Conservation (phyloP, 2,329 filamentous ascomycete genomes). For the Paraphoma sp. region DNA sequence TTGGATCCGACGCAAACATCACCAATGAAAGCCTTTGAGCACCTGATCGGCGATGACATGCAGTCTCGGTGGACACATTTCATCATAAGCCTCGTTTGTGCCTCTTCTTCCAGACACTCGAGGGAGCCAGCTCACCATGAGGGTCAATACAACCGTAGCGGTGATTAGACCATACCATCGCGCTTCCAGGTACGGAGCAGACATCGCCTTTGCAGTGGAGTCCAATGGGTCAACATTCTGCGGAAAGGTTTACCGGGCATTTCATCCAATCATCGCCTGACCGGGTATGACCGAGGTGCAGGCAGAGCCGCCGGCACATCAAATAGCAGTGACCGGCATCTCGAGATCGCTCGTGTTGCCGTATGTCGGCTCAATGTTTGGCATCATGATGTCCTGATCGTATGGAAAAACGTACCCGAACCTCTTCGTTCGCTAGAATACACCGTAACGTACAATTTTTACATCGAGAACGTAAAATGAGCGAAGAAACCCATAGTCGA, state of each 20-base stretch:
- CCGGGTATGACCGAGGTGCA: background rate
- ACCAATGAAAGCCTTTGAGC: constrained; percentile 2
- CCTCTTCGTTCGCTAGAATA: background rate
- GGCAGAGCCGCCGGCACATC: background rate
- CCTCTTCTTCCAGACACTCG: background rate
- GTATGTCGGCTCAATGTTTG: background rate
- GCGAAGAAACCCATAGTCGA: background rate
- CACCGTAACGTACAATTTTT: background rate
- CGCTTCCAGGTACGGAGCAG: no score
- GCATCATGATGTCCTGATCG: background rate
- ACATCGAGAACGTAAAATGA: background rate
- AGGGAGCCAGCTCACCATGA: no score
- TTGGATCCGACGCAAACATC: background rate
- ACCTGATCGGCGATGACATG: constrained; percentile 26
- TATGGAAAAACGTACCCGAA: background rate
- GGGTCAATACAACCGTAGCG: no score
- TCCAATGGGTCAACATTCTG: no score
- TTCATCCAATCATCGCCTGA: background rate
- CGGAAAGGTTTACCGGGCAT: no score
- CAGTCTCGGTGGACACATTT: constrained; percentile 3
- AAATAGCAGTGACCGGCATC: background rate
- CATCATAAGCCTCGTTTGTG: background rate
- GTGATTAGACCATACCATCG: no score
- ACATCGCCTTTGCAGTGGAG: no score
- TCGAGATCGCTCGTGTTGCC: background rate